These are phyloP conservation scores for Cercis canadensis DNA, from an alignment of 306 rosid species.

Conservation along the genomic window DNA sequence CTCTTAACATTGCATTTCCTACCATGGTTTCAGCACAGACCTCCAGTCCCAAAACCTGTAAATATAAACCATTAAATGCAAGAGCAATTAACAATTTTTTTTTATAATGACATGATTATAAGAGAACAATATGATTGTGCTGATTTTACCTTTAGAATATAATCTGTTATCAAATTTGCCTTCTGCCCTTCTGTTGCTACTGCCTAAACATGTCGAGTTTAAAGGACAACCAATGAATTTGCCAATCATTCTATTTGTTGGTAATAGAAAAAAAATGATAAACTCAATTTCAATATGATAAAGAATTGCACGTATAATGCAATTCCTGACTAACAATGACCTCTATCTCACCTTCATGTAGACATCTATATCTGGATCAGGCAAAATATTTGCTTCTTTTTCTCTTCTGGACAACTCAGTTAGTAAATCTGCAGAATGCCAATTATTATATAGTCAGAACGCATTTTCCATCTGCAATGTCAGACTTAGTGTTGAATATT, in stretches of 20 bases:
- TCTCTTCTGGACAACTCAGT: slow-evolving; percentile 76
- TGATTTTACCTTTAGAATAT: slow-evolving; percentile 62
- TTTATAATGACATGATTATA: too few relatives aligned
- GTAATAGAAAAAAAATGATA: too few relatives aligned
- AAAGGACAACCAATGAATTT: too few relatives aligned
- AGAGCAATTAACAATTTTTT: too few relatives aligned
- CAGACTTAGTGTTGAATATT: neutral
- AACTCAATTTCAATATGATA: too few relatives aligned
- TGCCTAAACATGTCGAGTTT: slow-evolving; percentile 30
- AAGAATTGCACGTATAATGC: too few relatives aligned
- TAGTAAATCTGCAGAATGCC: slow-evolving; percentile 48
- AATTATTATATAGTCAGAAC: neutral
- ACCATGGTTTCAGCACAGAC: slow-evolving; percentile 59
- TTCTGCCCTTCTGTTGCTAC: slow-evolving; percentile 57
- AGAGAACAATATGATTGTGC: too few relatives aligned
- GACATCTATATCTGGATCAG: slow-evolving; percentile 78
- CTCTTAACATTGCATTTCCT: slow-evolving; percentile 54
- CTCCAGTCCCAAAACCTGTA: slow-evolving; percentile 60
- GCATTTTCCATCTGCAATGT: neutral
- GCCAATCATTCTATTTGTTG: too few relatives aligned
- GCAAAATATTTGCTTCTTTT: slow-evolving; percentile 68
- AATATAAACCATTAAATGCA: neutral
- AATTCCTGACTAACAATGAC: neutral
- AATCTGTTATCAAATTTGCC: slow-evolving; percentile 69
- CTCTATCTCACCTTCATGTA: slow-evolving; percentile 68